phyloP scores from a whole-genome alignment of 2,329 filamentous ascomycete genomes.

The Teratosphaeria epicoccoides region DNA sequence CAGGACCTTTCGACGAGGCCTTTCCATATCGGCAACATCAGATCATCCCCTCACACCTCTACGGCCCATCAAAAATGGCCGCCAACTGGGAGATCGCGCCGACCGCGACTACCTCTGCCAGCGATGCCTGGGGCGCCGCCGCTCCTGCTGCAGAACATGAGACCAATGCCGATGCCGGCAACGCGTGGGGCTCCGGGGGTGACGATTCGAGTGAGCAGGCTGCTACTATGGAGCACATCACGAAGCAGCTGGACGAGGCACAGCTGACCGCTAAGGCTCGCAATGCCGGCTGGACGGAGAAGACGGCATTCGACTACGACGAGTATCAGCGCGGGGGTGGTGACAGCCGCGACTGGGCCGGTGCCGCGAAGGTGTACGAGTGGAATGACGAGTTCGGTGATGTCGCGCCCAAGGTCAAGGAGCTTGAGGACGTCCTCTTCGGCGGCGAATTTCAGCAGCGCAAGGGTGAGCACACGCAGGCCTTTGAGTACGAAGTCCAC shows the following conservation, averaged over 20 bases:
- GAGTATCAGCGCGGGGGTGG: conserved; percentile 10
- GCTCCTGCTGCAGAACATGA: not conserved
- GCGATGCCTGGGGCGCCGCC: not conserved
- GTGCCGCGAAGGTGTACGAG: conserved; percentile 60
- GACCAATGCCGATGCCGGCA: not conserved
- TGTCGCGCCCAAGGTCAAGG: conserved; percentile 58
- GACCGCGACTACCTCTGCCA: not conserved
- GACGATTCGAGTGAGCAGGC: not conserved
- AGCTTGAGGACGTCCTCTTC: conserved; percentile 70
- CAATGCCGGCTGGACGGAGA: conserved; percentile 7
- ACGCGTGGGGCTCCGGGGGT: not conserved
- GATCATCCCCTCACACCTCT: too few relatives aligned
- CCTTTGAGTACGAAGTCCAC: conserved; percentile 40
- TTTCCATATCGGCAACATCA: too few relatives aligned
- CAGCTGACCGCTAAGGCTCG: not conserved
- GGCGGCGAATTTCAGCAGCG: conserved; percentile 41
- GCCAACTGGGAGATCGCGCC: not conserved
- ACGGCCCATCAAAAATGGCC: not conserved
- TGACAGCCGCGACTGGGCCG: conserved; percentile 30
- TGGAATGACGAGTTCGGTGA: conserved; percentile 83
- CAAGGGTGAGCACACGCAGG: conserved; percentile 56
- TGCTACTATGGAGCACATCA: not conserved
- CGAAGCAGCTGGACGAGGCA: not conserved
- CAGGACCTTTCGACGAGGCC: not conserved
- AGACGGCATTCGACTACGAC: conserved; percentile 19